Conservation (phyloP, 2,329 filamentous ascomycete genomes). For the Penicillium expansum region DNA sequence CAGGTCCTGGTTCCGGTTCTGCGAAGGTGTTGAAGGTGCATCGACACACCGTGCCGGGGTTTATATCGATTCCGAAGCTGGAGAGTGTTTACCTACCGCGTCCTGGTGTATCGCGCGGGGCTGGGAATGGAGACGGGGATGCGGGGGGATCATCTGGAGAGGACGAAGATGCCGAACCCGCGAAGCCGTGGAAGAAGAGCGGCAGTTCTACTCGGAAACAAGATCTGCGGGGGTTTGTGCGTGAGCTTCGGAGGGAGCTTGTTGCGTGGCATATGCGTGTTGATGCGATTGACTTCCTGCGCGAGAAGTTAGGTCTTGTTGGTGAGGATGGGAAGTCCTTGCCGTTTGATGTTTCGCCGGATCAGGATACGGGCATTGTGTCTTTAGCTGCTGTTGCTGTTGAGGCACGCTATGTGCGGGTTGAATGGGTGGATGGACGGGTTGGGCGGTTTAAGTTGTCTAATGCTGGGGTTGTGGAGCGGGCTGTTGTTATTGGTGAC, state of each 20-base stretch:
- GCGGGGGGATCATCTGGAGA: not conserved
- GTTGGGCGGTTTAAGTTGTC: conserved; percentile 46
- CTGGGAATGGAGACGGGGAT: not conserved
- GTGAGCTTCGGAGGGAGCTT: conserved; percentile 41
- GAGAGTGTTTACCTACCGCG: conserved; percentile 37
- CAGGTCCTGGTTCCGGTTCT: conserved; percentile 5
- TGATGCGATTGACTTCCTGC: conserved; percentile 37
- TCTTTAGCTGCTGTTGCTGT: conserved; percentile 36
- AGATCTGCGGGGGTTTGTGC: conserved; percentile 37
- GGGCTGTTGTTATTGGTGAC: conserved; percentile 45
- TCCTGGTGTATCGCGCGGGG: not conserved
- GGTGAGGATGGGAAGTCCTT: conserved; percentile 16
- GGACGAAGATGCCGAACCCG: conserved; percentile 16
- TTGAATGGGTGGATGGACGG: conserved; percentile 46
- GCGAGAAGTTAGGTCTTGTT: conserved; percentile 32
- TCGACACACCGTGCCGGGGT: conserved; percentile 46
- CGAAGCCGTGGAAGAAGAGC: conserved; percentile 13
- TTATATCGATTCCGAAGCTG: conserved; percentile 42
- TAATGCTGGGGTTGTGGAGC: conserved; percentile 40
- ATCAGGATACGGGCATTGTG: conserved; percentile 34
- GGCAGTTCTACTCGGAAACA: conserved; percentile 26
- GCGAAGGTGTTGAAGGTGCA: conserved; percentile 35
- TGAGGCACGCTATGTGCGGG: conserved; percentile 43
- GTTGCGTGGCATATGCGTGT: conserved; percentile 43
- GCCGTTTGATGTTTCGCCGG: conserved; percentile 16